Base-by-base conservation (phyloP, 495 filamentous ascomycete species). In the Achaetomiella virescens region DNA sequence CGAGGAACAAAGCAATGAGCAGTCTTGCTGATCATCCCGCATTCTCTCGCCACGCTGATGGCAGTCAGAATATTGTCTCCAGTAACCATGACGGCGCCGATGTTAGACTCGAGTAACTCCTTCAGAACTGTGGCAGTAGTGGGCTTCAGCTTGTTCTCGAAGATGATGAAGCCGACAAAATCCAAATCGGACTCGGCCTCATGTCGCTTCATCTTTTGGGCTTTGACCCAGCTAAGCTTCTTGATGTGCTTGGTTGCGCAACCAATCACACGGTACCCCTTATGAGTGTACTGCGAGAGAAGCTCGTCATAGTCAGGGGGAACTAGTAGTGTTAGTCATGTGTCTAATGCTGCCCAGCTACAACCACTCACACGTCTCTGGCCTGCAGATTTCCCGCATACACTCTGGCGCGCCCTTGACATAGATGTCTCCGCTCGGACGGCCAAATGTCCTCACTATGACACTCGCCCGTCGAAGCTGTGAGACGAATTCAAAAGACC, bases 1-100 rank as follows among this genome's bases (percentile, higher is more conserved):
- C 90, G 89, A 15, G 95, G 91, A 7, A 96, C 84, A 60, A 95
- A 99, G 68, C 92, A 96, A 52, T 91, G 87, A 4, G 90, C 87
- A 43, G 81, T 81, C 52, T 76, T 80, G 57, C 89, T 83, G 51
- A 99, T 84, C 54, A 99, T 76, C 52, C 84, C 79, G 70, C 93
- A 97, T 67, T 99, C 91, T 62, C 90, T 83, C 6, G 92, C 93
- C 57, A 99, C 95, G 66, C 91, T 96, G 61, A 99, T 88, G 15
- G 95, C 95, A 15, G 95, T 99, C 40, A 97, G 77, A 54, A 99
- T 97, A 56, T 99, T 99, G 73, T 99, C 95, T 47, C 95, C 95
- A 0, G 95, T 99, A 59, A 93, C 95, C 95, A 99, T 99, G 51
- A 96, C 83, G 33, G 86, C 88, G 24, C 89, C 84, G 59, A 99